A percentile compares a stretch with the other conserved stretches of the same genome.
Conservation (phyloP, 257 asterid genomes). For the Cruciata laevipes region DNA sequence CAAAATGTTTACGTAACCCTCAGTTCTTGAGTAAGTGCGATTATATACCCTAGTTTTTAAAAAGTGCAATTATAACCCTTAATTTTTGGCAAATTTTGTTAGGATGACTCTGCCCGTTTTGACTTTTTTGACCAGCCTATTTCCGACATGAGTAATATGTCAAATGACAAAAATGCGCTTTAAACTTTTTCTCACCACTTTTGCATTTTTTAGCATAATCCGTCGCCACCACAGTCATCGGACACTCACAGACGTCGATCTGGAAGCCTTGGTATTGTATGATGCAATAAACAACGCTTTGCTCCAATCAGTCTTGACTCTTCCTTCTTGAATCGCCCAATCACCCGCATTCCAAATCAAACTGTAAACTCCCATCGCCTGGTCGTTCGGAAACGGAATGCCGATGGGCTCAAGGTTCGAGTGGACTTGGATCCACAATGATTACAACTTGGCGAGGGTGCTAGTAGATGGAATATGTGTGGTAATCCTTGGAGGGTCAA, state of each 20-base stretch:
- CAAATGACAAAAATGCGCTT: too few relatives aligned
- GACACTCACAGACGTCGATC: slow-evolving; percentile 52
- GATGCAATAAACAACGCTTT: slow-evolving; percentile 73
- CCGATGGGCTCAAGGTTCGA: slow-evolving; percentile 68
- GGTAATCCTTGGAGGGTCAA: slow-evolving; percentile 74
- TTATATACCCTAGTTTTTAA: too few relatives aligned
- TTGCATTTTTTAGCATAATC: slow-evolving; percentile 48
- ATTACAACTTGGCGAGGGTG: slow-evolving; percentile 72
- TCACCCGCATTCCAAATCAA: slow-evolving; percentile 93
- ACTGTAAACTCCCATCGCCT: slow-evolving; percentile 81
- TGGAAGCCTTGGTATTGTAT: slow-evolving; percentile 58
- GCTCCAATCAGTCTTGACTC: slow-evolving; percentile 82
- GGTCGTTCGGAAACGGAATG: slow-evolving; percentile 74
- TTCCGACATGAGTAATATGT: too few relatives aligned
- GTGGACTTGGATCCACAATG: slow-evolving; percentile 71
- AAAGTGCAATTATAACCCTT: too few relatives aligned
- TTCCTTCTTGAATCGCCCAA: slow-evolving; percentile 93
- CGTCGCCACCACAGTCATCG: slow-evolving; percentile 33
- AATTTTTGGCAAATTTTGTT: too few relatives aligned
- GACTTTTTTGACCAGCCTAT: too few relatives aligned
- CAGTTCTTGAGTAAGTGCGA: too few relatives aligned
- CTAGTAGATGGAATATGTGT: slow-evolving; percentile 67
- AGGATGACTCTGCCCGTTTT: too few relatives aligned
- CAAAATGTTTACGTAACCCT: too few relatives aligned
- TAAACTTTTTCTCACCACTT: slow-evolving; percentile 32